Evolutionary conservation across 2,329 filamentous ascomycete species (phyloP), one percentile per base, ranked within the genome.

Genomic region (Penicillium sp.): DNA sequence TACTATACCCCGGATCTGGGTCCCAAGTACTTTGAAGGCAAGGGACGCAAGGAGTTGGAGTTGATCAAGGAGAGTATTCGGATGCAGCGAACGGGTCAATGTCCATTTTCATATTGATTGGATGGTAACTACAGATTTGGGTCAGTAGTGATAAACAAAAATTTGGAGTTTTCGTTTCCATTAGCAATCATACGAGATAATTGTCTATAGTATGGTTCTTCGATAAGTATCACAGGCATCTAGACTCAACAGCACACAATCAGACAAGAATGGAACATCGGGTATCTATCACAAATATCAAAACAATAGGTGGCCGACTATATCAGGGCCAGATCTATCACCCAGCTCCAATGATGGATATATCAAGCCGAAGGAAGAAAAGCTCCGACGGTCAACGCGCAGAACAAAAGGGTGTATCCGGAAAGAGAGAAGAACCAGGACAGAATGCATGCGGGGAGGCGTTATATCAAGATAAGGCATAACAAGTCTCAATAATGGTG

Each of bases 1-100:
- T 81, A 79, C 57, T 65, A 73, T n/a, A 65, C 78, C 35, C 77
- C 81, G 13, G 85, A 90, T 37, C 69, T 90, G 10, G 89, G 89
- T 0, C 89, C 88, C 0, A 75, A 71, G 44, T 78, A 74, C 44
- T 79, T 83, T 54, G 76, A 78, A 47, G 82, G 81, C 0, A 79
- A 80, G 59, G 85, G 86, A 0, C 52, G 70, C 10, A 68, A 65
- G 54, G 62, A 67, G 19, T 27, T 71, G n/a, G 59, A 66, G 21
- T 46, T 52, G 3, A 67, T 68, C 21, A 64, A 63, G 7, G 76
- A 81, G 14, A 77, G 81, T 60, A 74, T 79, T 60, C 75, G 75
- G 11, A 69, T 60, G n/a, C 74, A 74, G 55, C 68, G 78, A 44
- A 69, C 64, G 4, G 71, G 71, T 0, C 78, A 77, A 4, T 84